Evolutionary conservation across 1,139 yeast genomes (phyloP).

Genomic region (Kodamaea alishanica): DNA sequence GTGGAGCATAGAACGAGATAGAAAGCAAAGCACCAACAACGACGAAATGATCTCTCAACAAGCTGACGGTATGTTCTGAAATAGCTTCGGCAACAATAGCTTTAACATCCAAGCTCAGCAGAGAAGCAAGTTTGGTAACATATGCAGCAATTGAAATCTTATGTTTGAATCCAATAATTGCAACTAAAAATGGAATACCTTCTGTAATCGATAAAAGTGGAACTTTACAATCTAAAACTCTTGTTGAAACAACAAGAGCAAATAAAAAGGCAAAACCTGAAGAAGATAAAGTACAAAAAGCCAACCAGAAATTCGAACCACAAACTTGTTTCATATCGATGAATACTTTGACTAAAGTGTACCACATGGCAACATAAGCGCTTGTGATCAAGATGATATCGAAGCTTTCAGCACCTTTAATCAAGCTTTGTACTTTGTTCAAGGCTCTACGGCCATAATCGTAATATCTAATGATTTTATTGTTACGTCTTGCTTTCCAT

Average conservation of each 20-base stretch:
- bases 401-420: conserved; percentile 78
- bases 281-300: conserved; percentile 73
- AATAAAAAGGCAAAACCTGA: conserved; percentile 84
- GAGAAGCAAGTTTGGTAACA: conserved; percentile 34
- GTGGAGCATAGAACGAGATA: conserved; percentile 66
- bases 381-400: conserved; percentile 77
- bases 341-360: conserved; percentile 75
- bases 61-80: conserved; percentile 60
- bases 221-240: conserved; percentile 51
- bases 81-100: conserved; percentile 58
- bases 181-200: conserved; percentile 91
- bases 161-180: conserved; percentile 89
- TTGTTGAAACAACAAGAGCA: conserved; percentile 69
- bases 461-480: conserved; percentile 61
- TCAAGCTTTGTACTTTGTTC: conserved; percentile 47
- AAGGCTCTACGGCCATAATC: conserved; percentile 52
- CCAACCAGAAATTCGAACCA: conserved; percentile 90
- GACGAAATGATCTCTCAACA: conserved; percentile 75
- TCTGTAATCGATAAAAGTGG: conserved; percentile 78
- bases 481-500: conserved; percentile 67
- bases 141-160: conserved; percentile 64
- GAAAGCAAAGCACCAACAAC: conserved; percentile 71
- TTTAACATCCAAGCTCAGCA: conserved; percentile 46
- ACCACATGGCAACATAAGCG: conserved; percentile 90
- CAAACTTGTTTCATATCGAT: conserved; percentile 65